These are phyloP conservation scores for Warburgia ugandensis DNA, from an alignment of 164 flowering plant genomes.

Conservation along the genomic window DNA sequence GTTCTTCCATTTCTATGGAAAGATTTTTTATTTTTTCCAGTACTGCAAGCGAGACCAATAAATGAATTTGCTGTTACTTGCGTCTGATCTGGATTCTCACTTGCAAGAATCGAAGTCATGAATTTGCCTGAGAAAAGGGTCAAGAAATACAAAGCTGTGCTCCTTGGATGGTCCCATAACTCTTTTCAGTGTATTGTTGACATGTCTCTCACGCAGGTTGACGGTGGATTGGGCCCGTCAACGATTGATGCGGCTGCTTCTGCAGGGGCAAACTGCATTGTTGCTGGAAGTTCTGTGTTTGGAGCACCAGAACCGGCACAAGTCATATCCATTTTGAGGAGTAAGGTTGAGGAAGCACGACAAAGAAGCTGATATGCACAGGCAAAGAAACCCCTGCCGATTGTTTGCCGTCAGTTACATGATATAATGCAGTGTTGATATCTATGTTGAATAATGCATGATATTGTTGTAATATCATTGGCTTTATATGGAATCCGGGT, in stretches of 20 bases:
- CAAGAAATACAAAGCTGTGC: no score
- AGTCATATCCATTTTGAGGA: constrained; percentile 66
- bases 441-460: no score
- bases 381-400: no score
- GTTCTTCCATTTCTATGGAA: no score
- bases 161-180: background rate
- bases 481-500: no score
- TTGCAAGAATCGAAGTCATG: background rate
- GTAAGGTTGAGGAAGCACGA: constrained; percentile 42
- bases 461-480: no score
- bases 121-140: no score
- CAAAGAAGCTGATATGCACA: constrained; percentile 9
- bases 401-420: no score
- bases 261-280: constrained; percentile 95
- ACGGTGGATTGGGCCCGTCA: constrained; percentile 91
- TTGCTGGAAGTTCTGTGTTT: constrained; percentile 95
- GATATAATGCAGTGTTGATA: no score
- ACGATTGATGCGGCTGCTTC: constrained; percentile 73
- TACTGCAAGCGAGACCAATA: background rate
- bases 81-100: no score
- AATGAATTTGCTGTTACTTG: background rate
- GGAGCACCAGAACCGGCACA: constrained; percentile 81
- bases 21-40: no score
- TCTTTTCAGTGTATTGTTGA: background rate
- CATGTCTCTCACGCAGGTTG: constrained; percentile 47